Evolutionary conservation across 73 alveolate genomes (phyloP).

Genomic region (Paramecium primaurelia): DNA sequence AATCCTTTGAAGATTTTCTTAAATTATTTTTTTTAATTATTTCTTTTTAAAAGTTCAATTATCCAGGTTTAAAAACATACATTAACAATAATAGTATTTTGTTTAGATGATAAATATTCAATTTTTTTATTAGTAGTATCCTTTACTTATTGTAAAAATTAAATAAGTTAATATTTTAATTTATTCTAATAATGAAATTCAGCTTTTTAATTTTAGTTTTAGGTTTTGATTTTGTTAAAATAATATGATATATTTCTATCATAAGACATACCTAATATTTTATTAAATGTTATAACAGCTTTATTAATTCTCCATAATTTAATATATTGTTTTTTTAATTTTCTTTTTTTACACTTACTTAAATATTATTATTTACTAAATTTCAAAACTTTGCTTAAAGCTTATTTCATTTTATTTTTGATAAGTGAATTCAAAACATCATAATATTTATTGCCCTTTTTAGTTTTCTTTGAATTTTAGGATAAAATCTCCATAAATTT

Average conservation of each 20-base stretch:
- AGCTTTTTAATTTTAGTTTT: background rate
- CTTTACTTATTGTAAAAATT: background rate
- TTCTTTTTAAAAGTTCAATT: background rate
- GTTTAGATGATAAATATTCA: background rate
- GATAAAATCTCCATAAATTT: background rate
- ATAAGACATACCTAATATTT: background rate
- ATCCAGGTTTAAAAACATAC: background rate
- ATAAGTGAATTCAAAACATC: background rate
- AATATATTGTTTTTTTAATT: background rate
- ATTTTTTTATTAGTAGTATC: background rate
- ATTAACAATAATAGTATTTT: background rate
- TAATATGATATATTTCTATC: background rate
- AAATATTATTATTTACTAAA: background rate
- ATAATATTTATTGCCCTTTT: background rate
- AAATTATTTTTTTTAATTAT: background rate
- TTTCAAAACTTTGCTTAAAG: background rate
- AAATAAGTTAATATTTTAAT: background rate
- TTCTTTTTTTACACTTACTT: background rate
- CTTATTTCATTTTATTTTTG: background rate
- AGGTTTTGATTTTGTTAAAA: background rate
- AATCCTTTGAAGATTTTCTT: background rate
- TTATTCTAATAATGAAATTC: background rate
- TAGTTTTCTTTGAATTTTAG: background rate
- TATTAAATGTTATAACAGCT: background rate
- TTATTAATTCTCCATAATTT: background rate